Base-by-base conservation (phyloP, 805 yeast genomes). In the Myxozyma neotropica region DNA sequence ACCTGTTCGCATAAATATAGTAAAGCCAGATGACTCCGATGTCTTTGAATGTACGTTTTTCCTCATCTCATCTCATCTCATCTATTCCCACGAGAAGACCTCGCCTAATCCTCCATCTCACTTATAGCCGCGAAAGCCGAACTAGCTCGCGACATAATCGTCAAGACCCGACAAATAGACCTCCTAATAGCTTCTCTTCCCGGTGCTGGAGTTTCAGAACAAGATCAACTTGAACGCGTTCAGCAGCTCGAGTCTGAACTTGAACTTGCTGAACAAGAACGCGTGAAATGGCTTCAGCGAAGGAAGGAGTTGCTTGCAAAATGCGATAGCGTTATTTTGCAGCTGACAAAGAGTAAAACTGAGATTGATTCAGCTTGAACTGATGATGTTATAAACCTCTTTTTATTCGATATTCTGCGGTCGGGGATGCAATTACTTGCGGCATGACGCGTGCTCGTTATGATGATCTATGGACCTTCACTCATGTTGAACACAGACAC, bases 101-200 rank as follows among this genome's bases (percentile, higher is more conserved):
- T n/a, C n/a, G n/a, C n/a, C 3, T 38, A 17, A 5, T 3, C 23
- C 40, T n/a, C 12, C 15, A 52, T 55, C 15, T 38, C 58, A 15
- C 26, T 5, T 43, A 29, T 13, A 61, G 69, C 72, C 78, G 61
- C 87, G 85, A 27, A 79, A 84, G 48, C 83, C 66, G 98, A 94
- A 70, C 78, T 94, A 7, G 82, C 96, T 1, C 83, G 88, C 0
- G 99, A 93, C 70, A 81, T 93, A 7, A 88, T 92, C 26, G 74
- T 90, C 58, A 92, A 92, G 70, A 83, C 95, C 4, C 81, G 95
- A 67, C 98, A 94, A 72, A 88, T 93, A 15, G 81, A 89, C 40
- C 85, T 88, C 68, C 81, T 93, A 27, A 91, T 93, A 40, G 95
- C 89, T 70, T 84, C 96, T 1, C 76, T 93, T 44, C 99, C 99